Evolutionary conservation across 2,329 filamentous ascomycete genomes (phyloP).

Genomic region (Hirsutella thompsonii): DNA sequence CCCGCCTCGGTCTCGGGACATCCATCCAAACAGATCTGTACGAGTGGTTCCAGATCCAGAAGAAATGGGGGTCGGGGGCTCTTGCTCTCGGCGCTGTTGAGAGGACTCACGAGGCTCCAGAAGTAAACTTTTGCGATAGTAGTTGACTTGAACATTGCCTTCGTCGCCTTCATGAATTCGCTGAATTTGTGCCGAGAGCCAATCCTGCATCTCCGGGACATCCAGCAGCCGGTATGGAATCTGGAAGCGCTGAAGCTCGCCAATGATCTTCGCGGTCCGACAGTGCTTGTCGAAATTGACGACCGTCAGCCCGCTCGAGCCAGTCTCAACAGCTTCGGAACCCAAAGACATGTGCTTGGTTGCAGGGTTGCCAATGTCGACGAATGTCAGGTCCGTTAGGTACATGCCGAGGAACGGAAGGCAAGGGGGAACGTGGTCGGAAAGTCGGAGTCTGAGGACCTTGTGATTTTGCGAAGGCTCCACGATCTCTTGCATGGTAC

Average conservation of each 20-base stretch:
- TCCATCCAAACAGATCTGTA: constrained; percentile 36
- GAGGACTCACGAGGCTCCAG: constrained; percentile 60
- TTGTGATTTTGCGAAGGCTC: constrained; percentile 88
- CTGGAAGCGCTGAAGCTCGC: constrained; percentile 91
- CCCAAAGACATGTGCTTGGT: constrained; percentile 55
- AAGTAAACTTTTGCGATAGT: constrained; percentile 72
- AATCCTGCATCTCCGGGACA: constrained; percentile 81
- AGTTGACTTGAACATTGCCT: constrained; percentile 44
- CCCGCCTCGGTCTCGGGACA: constrained; percentile 31
- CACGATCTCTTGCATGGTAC: constrained; percentile 69
- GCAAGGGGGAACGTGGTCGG: constrained; percentile 81
- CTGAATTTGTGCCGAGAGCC: constrained; percentile 72
- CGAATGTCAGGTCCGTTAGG: constrained; percentile 89
- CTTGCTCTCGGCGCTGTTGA: constrained; percentile 16
- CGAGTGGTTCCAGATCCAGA: constrained; percentile 17
- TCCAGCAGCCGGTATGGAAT: constrained; percentile 77
- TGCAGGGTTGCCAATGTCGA: constrained; percentile 84
- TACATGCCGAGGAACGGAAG: constrained; percentile 95
- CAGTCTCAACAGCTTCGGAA: constrained; percentile 41
- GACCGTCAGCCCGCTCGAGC: constrained; percentile 56
- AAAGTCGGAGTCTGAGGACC: constrained; percentile 67
- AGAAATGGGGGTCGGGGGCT: constrained; percentile 17
- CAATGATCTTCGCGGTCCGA: constrained; percentile 89
- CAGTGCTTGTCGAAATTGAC: constrained; percentile 98
- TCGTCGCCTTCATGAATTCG: constrained; percentile 53